Evolutionary conservation across 2,329 filamentous ascomycete genomes (phyloP), one percentile per base, ranked within the genome.

Genomic region (Nemania serpens): DNA sequence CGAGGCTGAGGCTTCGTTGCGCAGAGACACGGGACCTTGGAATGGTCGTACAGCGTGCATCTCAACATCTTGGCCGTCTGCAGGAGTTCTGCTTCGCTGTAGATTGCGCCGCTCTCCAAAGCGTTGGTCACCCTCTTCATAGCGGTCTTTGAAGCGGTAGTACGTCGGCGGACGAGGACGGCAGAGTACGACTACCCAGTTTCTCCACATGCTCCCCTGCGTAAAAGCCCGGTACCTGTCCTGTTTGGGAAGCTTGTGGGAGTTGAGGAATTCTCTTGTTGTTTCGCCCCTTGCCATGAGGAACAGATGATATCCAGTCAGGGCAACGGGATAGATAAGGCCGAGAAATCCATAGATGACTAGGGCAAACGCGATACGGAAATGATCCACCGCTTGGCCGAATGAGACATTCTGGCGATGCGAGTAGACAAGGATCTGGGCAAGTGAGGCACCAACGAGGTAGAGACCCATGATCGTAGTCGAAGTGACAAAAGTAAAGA

Each of bases 221-320:
- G 88, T 93, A 70, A 96, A 99, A 1, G 95, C 92, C 45, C 93
- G 84, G 76, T 97, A 96, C 12, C 95, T 87, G 74, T 99, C 94
- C 69, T 90, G 89, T 78, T 95, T 96, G 65, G 89, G 80, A 74
- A 99, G 98, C 76, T 98, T 98, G 77, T 97, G 92, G 4, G 91
- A 93, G 77, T 96, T 97, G 66, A 99, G 86, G 75, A 97, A 97
- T 76, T 99, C 95, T 68, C 95, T 84, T 0, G 95, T 99, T 0
- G 94, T 99, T 79, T 99, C 94, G 50, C 94, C 95, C 34, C 94
- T 84, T 6, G 87, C 90, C 78, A 96, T 92, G 45, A 99, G 82
- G 78, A 96, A 97, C 48, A 98, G 74, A 76, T 99, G 95, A 74
- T 99, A 99, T 20, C 85, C 84, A 80, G 88, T 91, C 5, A 99